Percentiles rank a stretch among this genome's conserved stretches.
Evolutionary conservation across 1,284 basidiomycete species (phyloP).

Genomic region (Pseudozyma thailandica): DNA sequence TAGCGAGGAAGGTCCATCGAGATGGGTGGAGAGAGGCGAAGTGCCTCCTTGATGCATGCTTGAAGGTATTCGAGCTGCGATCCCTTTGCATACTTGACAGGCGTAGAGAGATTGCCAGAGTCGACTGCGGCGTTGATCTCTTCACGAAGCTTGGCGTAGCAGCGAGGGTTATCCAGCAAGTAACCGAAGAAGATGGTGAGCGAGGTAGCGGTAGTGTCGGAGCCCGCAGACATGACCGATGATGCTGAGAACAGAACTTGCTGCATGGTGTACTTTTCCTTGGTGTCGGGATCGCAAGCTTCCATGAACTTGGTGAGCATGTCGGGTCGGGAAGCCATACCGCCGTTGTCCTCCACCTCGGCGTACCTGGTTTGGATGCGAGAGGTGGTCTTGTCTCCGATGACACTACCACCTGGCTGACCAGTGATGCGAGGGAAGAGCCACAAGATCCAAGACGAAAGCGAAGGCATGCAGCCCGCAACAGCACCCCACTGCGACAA

Average conservation of each 20-base stretch:
- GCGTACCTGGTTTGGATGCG: slow-evolving; percentile 46
- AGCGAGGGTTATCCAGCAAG: slow-evolving; percentile 51
- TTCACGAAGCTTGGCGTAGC: slow-evolving; percentile 49
- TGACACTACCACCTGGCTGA: slow-evolving; percentile 51
- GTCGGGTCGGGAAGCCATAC: slow-evolving; percentile 36
- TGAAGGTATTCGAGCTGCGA: slow-evolving; percentile 56
- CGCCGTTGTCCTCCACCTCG: slow-evolving; percentile 42
- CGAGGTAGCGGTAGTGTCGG: slow-evolving; percentile 61
- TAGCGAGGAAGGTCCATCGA: slow-evolving; percentile 62
- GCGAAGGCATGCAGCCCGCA: slow-evolving; percentile 42
- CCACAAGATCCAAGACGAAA: slow-evolving; percentile 38
- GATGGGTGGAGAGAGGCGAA: slow-evolving; percentile 66
- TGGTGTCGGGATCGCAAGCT: slow-evolving; percentile 44
- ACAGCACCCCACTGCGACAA: slow-evolving; percentile 56
- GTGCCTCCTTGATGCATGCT: slow-evolving; percentile 66
- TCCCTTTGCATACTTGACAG: slow-evolving; percentile 56
- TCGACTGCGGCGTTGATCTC: slow-evolving; percentile 58
- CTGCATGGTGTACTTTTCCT: slow-evolving; percentile 35
- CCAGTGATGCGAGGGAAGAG: slow-evolving; percentile 42
- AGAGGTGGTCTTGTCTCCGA: slow-evolving; percentile 46
- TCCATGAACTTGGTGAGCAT: slow-evolving; percentile 58
- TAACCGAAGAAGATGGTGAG: slow-evolving; percentile 61
- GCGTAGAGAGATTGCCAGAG: slow-evolving; percentile 41
- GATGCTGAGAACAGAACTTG: slow-evolving; percentile 46
- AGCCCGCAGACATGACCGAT: slow-evolving; percentile 56